Base-by-base conservation (phyloP, 2,329 filamentous ascomycete species). In the Mollisiaceae sp. region DNA sequence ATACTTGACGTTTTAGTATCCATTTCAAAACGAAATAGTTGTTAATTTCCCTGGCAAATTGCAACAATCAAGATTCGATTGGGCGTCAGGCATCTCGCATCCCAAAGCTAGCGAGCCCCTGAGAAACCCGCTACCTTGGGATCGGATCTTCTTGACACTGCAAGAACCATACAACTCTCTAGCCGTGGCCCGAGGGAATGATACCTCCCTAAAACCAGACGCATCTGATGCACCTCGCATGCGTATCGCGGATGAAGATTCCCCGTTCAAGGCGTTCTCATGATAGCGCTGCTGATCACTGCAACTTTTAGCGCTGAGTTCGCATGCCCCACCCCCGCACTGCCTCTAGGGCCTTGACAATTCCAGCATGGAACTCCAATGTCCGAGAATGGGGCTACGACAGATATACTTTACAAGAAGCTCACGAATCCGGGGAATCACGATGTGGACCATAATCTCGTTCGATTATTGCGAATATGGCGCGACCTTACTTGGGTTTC, bases 401-500 rank as follows among this genome's bases (percentile, higher is more conserved):
- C 38, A 47, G 38, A 41, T 41, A 41, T 41, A 41, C 18, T 41
- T 15, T 47, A 41, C 12, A 12, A 41, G 12, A 41, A 12, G 11
- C 15, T 41, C 15, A 41, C 38, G 38, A 12, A 41, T 41, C 15
- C 12, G 38, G 11, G 11, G 38, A 41, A 12, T 18, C 8, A 41
- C 38, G 38, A 41, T 41, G 38, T 41, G 38, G 38, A 14, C 11
- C 12, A 12, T 18, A 41, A 14, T 41, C 15, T 41, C 38, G 12
- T 14, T 41, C 38, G 11, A 12, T 18, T 14, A 39, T 8, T 12
- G 11, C 38, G 38, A 41, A 41, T 12, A 41, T 41, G 38, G 38
- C 55, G 14, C 59, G 56, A 55, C 59, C 52, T 22, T 59, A 57
- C 14, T 18, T 55, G 9, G 65, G 62, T 35, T 57, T 67, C 8